phyloP scores from a whole-genome alignment of 768 basidiomycete genomes.

The Boletus edulis region DNA sequence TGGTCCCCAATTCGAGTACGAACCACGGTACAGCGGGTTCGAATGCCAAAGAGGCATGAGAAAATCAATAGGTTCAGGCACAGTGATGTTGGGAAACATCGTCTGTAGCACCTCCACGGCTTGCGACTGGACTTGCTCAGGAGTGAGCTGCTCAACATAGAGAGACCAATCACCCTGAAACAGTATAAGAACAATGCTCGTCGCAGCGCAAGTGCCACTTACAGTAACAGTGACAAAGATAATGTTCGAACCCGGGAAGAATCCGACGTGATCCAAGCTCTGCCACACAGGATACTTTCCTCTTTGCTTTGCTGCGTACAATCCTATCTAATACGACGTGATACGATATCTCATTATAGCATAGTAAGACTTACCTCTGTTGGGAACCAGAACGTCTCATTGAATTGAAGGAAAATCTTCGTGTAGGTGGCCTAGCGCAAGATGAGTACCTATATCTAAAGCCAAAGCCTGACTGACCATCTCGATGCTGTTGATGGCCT shows the following conservation, averaged over 20 bases:
- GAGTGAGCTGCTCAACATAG: slow-evolving; percentile 53
- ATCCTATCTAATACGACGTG: slow-evolving; percentile 30
- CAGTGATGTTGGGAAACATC: slow-evolving; percentile 55
- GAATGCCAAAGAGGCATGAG: slow-evolving; percentile 53
- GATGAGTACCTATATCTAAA: neutral
- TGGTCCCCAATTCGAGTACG: slow-evolving; percentile 71
- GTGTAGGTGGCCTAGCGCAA: slow-evolving; percentile 51
- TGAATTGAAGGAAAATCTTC: slow-evolving; percentile 66
- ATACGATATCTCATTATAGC: neutral
- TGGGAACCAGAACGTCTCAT: slow-evolving; percentile 57
- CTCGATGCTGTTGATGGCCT: slow-evolving; percentile 58
- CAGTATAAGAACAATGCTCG: neutral
- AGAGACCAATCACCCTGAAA: slow-evolving; percentile 57
- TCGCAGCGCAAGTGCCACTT: neutral
- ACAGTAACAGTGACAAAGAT: slow-evolving; percentile 30
- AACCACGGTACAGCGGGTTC: slow-evolving; percentile 43
- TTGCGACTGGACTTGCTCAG: slow-evolving; percentile 47
- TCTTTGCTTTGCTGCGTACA: slow-evolving; percentile 56
- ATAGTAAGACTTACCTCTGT: slow-evolving; percentile 33
- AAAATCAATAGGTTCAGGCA: slow-evolving; percentile 58
- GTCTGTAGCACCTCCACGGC: slow-evolving; percentile 52
- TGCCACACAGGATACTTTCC: slow-evolving; percentile 71
- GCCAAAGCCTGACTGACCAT: slow-evolving; percentile 41
- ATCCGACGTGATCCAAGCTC: slow-evolving; percentile 53
- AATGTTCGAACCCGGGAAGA: slow-evolving; percentile 60